phyloP scores from a whole-genome alignment of 208 protist genomes.

The Trypanosoma lewisi region DNA sequence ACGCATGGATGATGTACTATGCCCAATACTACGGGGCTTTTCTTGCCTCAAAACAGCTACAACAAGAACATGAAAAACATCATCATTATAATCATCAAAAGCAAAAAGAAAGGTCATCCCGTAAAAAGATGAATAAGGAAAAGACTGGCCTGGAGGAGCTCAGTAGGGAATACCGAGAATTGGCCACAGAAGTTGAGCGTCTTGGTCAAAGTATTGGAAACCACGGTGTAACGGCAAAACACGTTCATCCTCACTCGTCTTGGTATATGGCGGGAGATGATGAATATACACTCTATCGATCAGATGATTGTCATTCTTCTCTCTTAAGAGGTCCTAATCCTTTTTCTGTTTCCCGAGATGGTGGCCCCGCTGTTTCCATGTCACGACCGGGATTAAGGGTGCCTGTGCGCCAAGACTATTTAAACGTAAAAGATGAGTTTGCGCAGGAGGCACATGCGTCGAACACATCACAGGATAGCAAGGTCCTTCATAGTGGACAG shows the following conservation, averaged over 20 bases:
- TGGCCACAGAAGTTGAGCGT: slow-evolving; percentile 17
- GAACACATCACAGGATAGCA: not conserved
- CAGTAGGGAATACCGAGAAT: slow-evolving; percentile 14
- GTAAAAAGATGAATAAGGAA: not conserved
- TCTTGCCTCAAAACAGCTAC: slow-evolving; percentile 18
- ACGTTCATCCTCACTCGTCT: not conserved
- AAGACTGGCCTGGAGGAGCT: slow-evolving; percentile 6
- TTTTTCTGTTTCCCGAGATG: not conserved
- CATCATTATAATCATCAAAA: not conserved
- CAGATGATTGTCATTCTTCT: slow-evolving; percentile 16
- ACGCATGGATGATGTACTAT: slow-evolving; percentile 70
- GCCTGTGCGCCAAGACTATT: not conserved
- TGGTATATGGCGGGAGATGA: not conserved
- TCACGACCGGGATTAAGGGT: not conserved
- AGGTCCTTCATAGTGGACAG: not conserved
- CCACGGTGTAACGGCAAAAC: not conserved
- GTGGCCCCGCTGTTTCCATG: not conserved
- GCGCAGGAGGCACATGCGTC: not conserved
- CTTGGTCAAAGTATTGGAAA: slow-evolving; percentile 7
- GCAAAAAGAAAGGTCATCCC: not conserved
- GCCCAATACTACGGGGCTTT: slow-evolving; percentile 44
- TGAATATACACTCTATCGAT: slow-evolving; percentile 26
- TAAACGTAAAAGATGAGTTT: not conserved
- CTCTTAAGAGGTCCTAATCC: not conserved
- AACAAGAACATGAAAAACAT: slow-evolving; percentile 3